These are phyloP conservation scores for Cladophialophora bantiana DNA, from an alignment of 2,329 filamentous ascomycete species.

Conservation along the genomic window DNA sequence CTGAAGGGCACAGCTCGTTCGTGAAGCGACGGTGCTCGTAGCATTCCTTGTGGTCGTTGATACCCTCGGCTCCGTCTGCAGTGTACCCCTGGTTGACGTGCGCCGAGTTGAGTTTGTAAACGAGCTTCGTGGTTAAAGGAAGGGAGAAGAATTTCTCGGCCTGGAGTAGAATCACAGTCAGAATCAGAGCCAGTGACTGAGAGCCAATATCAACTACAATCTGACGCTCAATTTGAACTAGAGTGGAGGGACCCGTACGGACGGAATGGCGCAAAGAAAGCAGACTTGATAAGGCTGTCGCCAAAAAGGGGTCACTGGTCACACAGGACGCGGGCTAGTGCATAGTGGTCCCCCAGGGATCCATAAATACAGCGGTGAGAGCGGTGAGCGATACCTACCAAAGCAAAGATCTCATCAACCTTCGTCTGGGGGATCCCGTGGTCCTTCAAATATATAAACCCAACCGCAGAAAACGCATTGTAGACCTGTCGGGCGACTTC, in stretches of 20 bases:
- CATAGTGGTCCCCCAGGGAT: too few species aligned
- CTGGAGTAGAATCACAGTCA: slow-evolving; percentile 3
- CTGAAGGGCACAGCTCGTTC: slow-evolving; percentile 30
- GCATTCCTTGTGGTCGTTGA: slow-evolving; percentile 38
- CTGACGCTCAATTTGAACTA: background rate
- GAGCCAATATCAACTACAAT: background rate
- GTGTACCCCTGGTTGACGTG: slow-evolving; percentile 36
- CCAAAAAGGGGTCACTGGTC: background rate
- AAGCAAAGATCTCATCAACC: slow-evolving; percentile 33
- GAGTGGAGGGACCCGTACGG: background rate
- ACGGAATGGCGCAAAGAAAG: background rate
- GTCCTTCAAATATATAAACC: slow-evolving; percentile 53
- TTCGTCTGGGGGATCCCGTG: slow-evolving; percentile 45
- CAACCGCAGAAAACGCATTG: slow-evolving; percentile 47
- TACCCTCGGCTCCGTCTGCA: slow-evolving; percentile 33
- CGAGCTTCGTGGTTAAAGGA: slow-evolving; percentile 54
- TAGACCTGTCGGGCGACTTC: slow-evolving; percentile 45
- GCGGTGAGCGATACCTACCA: slow-evolving; percentile 26
- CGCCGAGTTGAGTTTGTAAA: slow-evolving; percentile 54
- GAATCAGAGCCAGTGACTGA: background rate
- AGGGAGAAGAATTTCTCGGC: slow-evolving; percentile 54
- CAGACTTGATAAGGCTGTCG: slow-evolving; percentile 5
- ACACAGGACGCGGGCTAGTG: background rate
- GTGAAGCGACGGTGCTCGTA: slow-evolving; percentile 36
- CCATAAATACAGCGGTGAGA: background rate